phyloP scores from a whole-genome alignment of 768 basidiomycete species.

The Lentinula raphanica region DNA sequence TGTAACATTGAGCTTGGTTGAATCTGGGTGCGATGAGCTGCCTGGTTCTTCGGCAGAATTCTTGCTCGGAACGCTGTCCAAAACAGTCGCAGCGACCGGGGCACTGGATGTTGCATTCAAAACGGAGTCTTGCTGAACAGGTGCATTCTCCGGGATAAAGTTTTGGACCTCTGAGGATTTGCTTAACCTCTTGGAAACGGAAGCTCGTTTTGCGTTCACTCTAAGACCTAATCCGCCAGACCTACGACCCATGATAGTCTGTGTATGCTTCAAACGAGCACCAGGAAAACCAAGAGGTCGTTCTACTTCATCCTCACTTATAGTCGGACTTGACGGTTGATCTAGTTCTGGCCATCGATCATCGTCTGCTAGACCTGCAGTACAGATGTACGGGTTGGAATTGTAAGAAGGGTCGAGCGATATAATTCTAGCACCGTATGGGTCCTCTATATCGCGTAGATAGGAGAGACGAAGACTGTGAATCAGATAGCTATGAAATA shows the following conservation, averaged over 20 bases:
- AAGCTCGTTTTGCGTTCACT: slow-evolving; percentile 58
- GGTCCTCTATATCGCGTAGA: slow-evolving; percentile 84
- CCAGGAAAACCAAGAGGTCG: slow-evolving; percentile 44
- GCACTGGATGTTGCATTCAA: slow-evolving; percentile 5
- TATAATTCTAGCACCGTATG: slow-evolving; percentile 77
- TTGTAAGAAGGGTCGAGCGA: slow-evolving; percentile 65
- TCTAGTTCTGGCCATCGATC: slow-evolving; percentile 84
- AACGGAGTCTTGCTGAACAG: slow-evolving; percentile 24
- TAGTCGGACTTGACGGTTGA: slow-evolving; percentile 58
- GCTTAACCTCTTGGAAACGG: slow-evolving; percentile 47
- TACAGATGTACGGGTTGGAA: slow-evolving; percentile 78
- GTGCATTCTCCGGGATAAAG: slow-evolving; percentile 26
- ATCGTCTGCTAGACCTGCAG: slow-evolving; percentile 72
- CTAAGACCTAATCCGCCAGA: slow-evolving; percentile 74
- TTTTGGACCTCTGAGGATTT: slow-evolving; percentile 29
- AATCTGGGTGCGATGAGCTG: slow-evolving; percentile 3
- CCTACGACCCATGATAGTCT: slow-evolving; percentile 80
- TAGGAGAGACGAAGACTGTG: slow-evolving; percentile 83
- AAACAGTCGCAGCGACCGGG: not conserved
- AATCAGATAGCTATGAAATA: slow-evolving; percentile 53
- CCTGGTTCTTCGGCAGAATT: not conserved
- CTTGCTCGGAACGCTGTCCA: slow-evolving; percentile 19
- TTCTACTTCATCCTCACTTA: slow-evolving; percentile 65
- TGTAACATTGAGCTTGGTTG: slow-evolving; percentile 28
- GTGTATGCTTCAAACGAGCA: slow-evolving; percentile 71